Base-by-base conservation (phyloP, 148 eudicot species). In the Pouteria glomerata region DNA sequence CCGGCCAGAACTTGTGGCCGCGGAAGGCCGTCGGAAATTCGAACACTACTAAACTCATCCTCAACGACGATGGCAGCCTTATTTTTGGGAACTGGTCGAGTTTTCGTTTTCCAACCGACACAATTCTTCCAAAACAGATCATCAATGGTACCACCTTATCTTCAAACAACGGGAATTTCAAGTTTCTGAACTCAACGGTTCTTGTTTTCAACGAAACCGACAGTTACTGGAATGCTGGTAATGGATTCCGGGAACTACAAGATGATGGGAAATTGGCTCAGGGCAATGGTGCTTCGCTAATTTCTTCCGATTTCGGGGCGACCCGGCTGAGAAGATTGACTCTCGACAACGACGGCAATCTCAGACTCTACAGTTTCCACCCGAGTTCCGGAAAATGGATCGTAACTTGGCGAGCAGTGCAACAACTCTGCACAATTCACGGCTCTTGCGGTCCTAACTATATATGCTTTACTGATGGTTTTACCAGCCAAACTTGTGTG, bases 361-460 rank as follows among this genome's bases (percentile, higher is more conserved):
- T 93, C 14, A 59, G 81, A 65, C 34, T 93, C 4, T 81, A 85
- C 59, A 86, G 89, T 48, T 82, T 68, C 18, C 74, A 87, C 75
- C 59, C 72, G n/a, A 8, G 15, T 16, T 58, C 33, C 51, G 21
- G 35, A 6, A 57, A 48, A 6, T 93, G 98, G 98, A 53, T 39
- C 4, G 69, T 66, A 50, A 83, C 66, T 60, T 93, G 98, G 96
- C 63, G 75, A 51, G 96, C 91, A 11, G 44, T 80, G 29, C 69
- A 73, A 27, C 82, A 86, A 51, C 69, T 75, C 21, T 93, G 98
- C 52, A 13, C 2, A 34, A 69, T 87, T 0, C 85, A 76, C 16
- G 98, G 98, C 10, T 70, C 81, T 41, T 93, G 98, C 56, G 98
- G 96, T 52, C 66, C 79, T 1, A 86, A 89, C 58, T 71, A 73